Conservation (phyloP, 441 rosid genomes). For the Adansonia rubrostipa region DNA sequence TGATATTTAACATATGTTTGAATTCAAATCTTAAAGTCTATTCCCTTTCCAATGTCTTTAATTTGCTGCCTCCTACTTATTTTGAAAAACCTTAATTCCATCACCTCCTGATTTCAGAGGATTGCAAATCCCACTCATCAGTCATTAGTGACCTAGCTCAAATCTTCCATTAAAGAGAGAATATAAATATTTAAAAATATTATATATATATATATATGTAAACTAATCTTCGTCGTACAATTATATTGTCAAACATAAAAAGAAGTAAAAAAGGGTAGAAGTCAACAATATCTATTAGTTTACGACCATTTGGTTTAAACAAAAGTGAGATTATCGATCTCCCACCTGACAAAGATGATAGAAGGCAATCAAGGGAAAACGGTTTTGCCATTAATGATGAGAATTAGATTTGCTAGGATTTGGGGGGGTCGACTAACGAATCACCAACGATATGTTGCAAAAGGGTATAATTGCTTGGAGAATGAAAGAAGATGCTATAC, state of each 20-base stretch:
- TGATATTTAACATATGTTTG: no score
- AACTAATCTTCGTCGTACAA: background rate
- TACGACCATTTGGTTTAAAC: background rate
- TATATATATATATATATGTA: background rate
- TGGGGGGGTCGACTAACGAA: slow-evolving; percentile 4
- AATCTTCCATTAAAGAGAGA: slow-evolving; percentile 9
- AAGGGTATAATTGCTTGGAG: slow-evolving; percentile 29
- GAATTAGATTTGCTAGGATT: slow-evolving; percentile 21
- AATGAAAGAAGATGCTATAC: background rate
- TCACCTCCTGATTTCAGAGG: background rate
- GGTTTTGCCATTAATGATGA: slow-evolving; percentile 27
- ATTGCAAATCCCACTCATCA: slow-evolving; percentile 17
- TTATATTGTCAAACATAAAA: background rate
- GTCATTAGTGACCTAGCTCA: slow-evolving; percentile 12
- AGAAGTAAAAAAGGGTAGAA: background rate
- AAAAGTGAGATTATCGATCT: background rate
- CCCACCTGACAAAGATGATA: background rate
- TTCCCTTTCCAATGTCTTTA: no score
- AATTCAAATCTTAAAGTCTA: no score
- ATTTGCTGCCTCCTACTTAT: no score
- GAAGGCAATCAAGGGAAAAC: background rate
- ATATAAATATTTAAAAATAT: background rate
- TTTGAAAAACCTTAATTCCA: background rate
- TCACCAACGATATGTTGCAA: slow-evolving; percentile 28
- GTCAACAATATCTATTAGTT: slow-evolving; percentile 9